These are phyloP conservation scores for Phytopythium boreale DNA, from an alignment of 352 stramenopile species.

Conservation along the genomic window DNA sequence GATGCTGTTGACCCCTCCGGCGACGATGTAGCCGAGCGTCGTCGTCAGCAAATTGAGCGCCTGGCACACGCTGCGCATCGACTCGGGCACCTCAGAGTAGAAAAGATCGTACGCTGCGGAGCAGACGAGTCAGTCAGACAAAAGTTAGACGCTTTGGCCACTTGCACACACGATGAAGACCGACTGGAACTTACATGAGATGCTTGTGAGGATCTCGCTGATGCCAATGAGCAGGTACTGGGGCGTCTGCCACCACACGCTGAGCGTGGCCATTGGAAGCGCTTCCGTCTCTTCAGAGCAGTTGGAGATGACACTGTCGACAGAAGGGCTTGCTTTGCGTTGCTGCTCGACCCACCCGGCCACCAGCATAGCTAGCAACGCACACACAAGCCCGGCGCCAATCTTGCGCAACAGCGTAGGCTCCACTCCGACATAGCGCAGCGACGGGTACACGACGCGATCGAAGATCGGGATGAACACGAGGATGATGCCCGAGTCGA, in stretches of 20 bases:
- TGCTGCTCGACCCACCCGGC: slow-evolving; percentile 68
- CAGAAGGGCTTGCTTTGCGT: slow-evolving; percentile 51
- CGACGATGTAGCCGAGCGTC: slow-evolving; percentile 86
- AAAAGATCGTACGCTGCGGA: slow-evolving; percentile 85
- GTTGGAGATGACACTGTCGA: slow-evolving; percentile 59
- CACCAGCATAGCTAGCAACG: slow-evolving; percentile 69
- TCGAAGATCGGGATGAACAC: slow-evolving; percentile 91
- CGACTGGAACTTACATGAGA: slow-evolving; percentile 60
- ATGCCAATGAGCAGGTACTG: slow-evolving; percentile 89
- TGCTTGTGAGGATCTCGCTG: slow-evolving; percentile 88
- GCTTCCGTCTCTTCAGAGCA: slow-evolving; percentile 62
- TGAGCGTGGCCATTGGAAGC: slow-evolving; percentile 78
- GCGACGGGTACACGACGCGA: slow-evolving; percentile 69
- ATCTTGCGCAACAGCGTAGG: slow-evolving; percentile 87
- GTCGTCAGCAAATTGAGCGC: slow-evolving; percentile 89
- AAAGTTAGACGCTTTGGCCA: neutral
- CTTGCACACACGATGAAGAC: neutral
- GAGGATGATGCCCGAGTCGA: slow-evolving; percentile 88
- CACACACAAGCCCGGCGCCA: slow-evolving; percentile 79
- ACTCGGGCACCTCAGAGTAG: slow-evolving; percentile 89
- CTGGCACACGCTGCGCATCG: slow-evolving; percentile 90
- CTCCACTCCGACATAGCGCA: slow-evolving; percentile 60
- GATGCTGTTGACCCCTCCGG: slow-evolving; percentile 80
- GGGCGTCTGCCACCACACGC: slow-evolving; percentile 90
- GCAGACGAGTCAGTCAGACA: neutral